phyloP scores from a whole-genome alignment of 2,329 filamentous ascomycete species.

The Calonectria leucothoes region DNA sequence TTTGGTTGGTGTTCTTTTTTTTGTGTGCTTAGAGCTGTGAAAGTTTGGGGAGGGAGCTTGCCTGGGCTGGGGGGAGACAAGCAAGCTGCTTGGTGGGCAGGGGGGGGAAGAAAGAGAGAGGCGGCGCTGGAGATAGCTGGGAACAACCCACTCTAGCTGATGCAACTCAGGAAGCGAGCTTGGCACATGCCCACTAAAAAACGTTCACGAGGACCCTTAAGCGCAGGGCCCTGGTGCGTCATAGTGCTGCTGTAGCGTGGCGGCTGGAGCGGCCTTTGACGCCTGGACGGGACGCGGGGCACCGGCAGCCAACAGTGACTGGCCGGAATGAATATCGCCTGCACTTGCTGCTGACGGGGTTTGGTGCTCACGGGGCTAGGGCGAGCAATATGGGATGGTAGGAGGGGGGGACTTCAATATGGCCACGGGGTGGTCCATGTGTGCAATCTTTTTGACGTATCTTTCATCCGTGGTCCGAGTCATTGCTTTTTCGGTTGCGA shows the following conservation, averaged over 20 bases:
- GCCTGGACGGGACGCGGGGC: too few relatives aligned
- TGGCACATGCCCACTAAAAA: background rate
- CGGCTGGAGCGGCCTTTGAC: slow-evolving; percentile 16
- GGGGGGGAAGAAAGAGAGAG: background rate
- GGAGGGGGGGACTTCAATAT: background rate
- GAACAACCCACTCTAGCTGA: background rate
- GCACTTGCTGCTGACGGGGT: background rate
- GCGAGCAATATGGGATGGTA: background rate
- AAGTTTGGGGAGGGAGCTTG: background rate
- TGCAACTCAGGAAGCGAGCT: background rate
- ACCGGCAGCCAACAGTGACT: too few relatives aligned
- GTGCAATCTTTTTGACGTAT: background rate
- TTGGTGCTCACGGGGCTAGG: background rate
- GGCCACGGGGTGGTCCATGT: background rate
- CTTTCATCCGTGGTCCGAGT: background rate
- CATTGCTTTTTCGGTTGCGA: background rate
- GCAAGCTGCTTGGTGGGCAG: background rate
- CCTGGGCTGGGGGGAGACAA: background rate
- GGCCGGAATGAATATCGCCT: background rate
- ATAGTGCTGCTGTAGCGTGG: slow-evolving; percentile 14
- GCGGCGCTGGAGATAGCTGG: background rate
- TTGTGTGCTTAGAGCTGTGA: background rate
- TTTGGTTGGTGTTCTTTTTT: background rate
- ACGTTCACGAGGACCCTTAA: slow-evolving; percentile 10
- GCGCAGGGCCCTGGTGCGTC: background rate